These are phyloP conservation scores for Phytophthora tentaculata DNA, from an alignment of 352 stramenopile species.

Conservation along the genomic window DNA sequence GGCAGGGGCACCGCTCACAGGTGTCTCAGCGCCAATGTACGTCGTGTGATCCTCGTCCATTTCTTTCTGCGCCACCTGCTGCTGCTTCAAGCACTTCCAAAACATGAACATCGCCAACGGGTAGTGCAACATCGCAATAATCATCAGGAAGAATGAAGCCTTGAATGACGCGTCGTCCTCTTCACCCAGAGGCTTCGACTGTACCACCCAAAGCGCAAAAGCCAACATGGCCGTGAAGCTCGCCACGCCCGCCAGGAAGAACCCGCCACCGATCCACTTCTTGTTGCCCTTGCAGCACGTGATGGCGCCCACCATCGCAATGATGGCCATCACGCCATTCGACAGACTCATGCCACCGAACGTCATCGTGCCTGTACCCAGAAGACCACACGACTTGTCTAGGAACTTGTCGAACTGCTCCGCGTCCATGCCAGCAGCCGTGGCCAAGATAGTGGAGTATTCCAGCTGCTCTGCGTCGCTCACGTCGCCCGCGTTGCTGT, in stretches of 20 bases:
- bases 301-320: constrained; percentile 58
- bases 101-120: constrained; percentile 42
- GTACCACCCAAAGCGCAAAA: constrained; percentile 52
- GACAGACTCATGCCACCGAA: constrained; percentile 50
- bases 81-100: constrained; percentile 29
- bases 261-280: constrained; percentile 27
- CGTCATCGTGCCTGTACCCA: constrained; percentile 50
- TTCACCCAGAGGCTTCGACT: constrained; percentile 54
- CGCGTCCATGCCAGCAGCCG: constrained; percentile 50
- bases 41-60: constrained; percentile 12
- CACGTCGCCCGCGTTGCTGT: constrained; percentile 36
- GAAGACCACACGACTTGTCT: constrained; percentile 52
- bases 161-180: constrained; percentile 58
- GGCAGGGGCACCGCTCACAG: too few relatives aligned
- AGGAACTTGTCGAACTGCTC: constrained; percentile 65
- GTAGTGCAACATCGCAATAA: constrained; percentile 66
- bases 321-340: constrained; percentile 50
- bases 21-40: too few relatives aligned
- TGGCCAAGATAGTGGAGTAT: constrained; percentile 45
- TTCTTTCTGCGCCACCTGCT: constrained; percentile 10
- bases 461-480: constrained; percentile 32
- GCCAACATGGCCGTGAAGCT: constrained; percentile 20
- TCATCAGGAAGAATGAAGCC: constrained; percentile 60
- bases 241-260: constrained; percentile 25
- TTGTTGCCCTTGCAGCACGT: constrained; percentile 45